phyloP scores from a whole-genome alignment of 1,139 yeast species.

The Arxiozyma telluris region DNA sequence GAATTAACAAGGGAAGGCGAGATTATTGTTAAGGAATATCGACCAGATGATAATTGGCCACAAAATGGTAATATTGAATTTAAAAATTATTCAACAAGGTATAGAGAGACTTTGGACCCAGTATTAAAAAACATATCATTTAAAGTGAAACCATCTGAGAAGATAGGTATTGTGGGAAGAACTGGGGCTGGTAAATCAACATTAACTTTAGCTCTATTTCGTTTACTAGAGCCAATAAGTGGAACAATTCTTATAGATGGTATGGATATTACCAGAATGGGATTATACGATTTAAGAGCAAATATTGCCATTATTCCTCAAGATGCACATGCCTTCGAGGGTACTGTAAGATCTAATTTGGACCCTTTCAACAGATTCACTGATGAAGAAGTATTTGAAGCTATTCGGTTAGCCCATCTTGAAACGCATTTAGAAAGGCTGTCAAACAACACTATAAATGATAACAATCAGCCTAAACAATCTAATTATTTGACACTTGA shows the following conservation, averaged over 20 bases:
- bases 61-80: conserved; percentile 46
- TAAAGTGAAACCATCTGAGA: conserved; percentile 50
- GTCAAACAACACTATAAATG: conserved; percentile 14
- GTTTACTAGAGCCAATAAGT: conserved; percentile 55
- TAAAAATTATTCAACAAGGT: conserved; percentile 53
- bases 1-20: conserved; percentile 53
- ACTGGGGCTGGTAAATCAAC: conserved; percentile 85
- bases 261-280: conserved; percentile 39
- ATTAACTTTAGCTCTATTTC: conserved; percentile 59
- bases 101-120: conserved; percentile 50
- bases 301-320: conserved; percentile 59
- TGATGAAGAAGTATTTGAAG: conserved; percentile 49
- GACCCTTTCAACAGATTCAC: conserved; percentile 48
- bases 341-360: conserved; percentile 50
- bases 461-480: conserved; percentile 6
- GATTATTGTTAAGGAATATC: conserved; percentile 28
- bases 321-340: conserved; percentile 59
- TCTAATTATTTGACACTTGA: conserved; percentile 35
- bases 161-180: conserved; percentile 75
- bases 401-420: conserved; percentile 45
- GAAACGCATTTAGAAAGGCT: conserved; percentile 38
- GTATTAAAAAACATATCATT: conserved; percentile 49
- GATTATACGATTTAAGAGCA: conserved; percentile 44
- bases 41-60: conserved; percentile 50
- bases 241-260: conserved; percentile 49